Base-by-base conservation (phyloP, 352 stramenopile genomes). In the Pythium periplocum region DNA sequence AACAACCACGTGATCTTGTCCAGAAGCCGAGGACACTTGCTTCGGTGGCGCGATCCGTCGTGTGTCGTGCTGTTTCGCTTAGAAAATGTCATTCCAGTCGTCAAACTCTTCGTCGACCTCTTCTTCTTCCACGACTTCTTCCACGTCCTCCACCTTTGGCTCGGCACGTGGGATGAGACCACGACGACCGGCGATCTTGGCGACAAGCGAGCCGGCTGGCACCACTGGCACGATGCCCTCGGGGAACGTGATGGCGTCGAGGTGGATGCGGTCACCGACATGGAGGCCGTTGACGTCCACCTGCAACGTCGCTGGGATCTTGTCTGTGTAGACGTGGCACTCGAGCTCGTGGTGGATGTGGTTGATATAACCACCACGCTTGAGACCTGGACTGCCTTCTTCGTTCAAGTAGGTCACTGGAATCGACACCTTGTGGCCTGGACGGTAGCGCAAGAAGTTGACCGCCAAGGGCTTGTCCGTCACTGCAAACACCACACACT, bases 401-500 rank as follows among this genome's bases (percentile, higher is more conserved):
- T 96, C 78, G 60, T 98, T 98, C 55, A 97, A 61, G 64, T 95
- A 95, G 49, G 72, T 82, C 56, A 98, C 83, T 33, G 94, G 94
- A 58, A 98, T 96, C 39, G 82, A 82, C 34, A 98, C 79, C 39
- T 85, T 90, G 64, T 93, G 85, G 12, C 82, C 86, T 4, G 91
- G 80, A 64, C 96, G 90, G 68, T 95, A 98, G 38, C 94, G 81
- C 44, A 97, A 67, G 62, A 96, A 98, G 75, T 98, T 98, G 45
- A 96, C 86, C 37, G 81, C 65, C 43, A 93, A 17, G 8, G 85
- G 83, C 45, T 75, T 65, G 48, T 95, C 85, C 51, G 72, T 93
- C 31, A 95, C 84, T 83, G 58, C 31, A 53, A 4, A 32, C 10
- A 34, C 45, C 44, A 3, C n/a, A 33, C 51, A 30, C 12, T 7